Base-by-base conservation (phyloP, 495 filamentous ascomycete species). In the Cercophora newfieldiana region DNA sequence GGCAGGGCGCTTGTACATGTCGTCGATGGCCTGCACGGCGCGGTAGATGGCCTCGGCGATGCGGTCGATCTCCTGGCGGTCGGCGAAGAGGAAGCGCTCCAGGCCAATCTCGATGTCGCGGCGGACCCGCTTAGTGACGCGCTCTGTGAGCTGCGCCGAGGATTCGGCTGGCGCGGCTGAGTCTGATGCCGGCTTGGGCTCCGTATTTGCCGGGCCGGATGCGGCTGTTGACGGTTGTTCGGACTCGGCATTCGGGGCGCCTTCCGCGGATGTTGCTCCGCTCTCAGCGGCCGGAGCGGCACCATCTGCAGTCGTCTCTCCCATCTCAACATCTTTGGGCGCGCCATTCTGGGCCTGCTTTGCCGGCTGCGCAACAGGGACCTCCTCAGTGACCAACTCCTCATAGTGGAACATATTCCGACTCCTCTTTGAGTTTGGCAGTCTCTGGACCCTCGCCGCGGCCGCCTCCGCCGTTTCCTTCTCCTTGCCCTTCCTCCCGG, bases 71-170 rank as follows among this genome's bases (percentile, higher is more conserved):
- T 96, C 87, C 0, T 85, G 83, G 55, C 87, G 86, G 55, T 85
- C 88, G 0, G 92, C 90, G 49, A 92, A 89, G 66, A 89, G 85
- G 79, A 99, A 97, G 47, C 95, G 86, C 80, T 97, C 95, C 25
- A 88, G 79, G 7, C 95, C 93, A 53, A 98, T 87, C 71, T 96
- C 91, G 59, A 97, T 88, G 61, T 96, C 92, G 30, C 87, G 83
- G 44, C 89, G 81, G 50, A 87, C 79, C 31, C 78, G 74, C 69
- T 77, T 73, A 68, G 78, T 75, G 68, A 75, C 67, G 65, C 73
- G 77, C 62, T 79, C 72, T 14, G 75, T 72, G 22, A 63, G 59
- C 50, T 16, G 48, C 21, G n/a, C 24, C 5, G 31, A 7, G 18
- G 37, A 28, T 19, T 54, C 62, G 1, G 59, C 31, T 21, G 61